These are phyloP conservation scores for Debaryomyces singareniensis DNA, from an alignment of 1,139 yeast genomes.

Conservation along the genomic window DNA sequence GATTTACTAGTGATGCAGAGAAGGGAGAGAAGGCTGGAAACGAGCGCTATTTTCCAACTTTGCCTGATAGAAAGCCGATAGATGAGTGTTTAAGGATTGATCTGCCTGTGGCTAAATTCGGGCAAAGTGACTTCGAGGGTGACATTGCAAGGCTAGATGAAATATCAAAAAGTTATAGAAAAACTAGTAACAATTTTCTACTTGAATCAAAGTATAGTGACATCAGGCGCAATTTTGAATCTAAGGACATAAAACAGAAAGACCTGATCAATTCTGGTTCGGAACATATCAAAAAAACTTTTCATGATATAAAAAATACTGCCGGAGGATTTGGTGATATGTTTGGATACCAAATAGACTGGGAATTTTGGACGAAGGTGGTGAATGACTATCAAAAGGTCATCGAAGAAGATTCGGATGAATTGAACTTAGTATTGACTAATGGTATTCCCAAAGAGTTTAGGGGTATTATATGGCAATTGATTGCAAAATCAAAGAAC, in stretches of 20 bases:
- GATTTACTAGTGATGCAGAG: conserved; percentile 1
- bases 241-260: conserved; percentile 26
- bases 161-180: conserved; percentile 18
- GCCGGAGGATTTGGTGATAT: conserved; percentile 38
- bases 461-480: conserved; percentile 89
- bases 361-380: conserved; percentile 87
- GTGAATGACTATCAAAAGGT: conserved; percentile 66
- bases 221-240: conserved; percentile 21
- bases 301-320: conserved; percentile 46
- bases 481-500: conserved; percentile 76
- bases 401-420: conserved; percentile 56
- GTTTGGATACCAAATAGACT: conserved; percentile 44
- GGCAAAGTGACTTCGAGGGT: conserved; percentile 5
- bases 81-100: conserved; percentile 23
- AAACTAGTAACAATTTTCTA: conserved; percentile 23
- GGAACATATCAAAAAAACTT: conserved; percentile 54
- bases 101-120: conserved; percentile 15
- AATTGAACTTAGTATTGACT: conserved; percentile 55
- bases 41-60: conserved; percentile 1
- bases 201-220: conserved; percentile 30
- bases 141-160: conserved; percentile 8
- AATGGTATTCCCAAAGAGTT: conserved; percentile 80
- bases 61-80: conserved; percentile 24
- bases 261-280: conserved; percentile 57
- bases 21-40: conserved; percentile 1